Percentiles rank a stretch among this genome's conserved stretches.
Conservation (phyloP, 208 protist genomes). For the Wallacemonas sp. region DNA sequence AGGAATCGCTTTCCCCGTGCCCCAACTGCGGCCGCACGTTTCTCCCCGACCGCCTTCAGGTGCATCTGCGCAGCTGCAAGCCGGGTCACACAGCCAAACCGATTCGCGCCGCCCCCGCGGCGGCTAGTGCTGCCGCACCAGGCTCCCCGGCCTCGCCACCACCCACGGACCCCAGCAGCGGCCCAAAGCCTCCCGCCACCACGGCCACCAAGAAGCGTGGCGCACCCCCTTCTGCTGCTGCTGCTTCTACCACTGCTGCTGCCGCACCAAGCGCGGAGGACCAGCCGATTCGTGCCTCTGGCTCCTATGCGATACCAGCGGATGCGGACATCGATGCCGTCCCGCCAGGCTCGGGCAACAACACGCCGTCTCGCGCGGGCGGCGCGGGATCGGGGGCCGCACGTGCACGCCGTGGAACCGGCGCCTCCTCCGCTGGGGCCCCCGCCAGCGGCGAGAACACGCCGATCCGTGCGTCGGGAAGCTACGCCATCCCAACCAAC, state of each 20-base stretch:
- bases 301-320: slow-evolving; percentile 16
- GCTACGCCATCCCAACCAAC: slow-evolving; percentile 16
- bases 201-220: background rate
- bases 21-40: slow-evolving; percentile 91
- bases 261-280: slow-evolving; percentile 13
- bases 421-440: no score
- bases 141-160: background rate
- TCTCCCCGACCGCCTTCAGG: slow-evolving; percentile 83
- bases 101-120: slow-evolving; percentile 10
- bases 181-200: background rate
- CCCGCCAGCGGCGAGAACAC: no score
- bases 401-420: no score
- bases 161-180: no score
- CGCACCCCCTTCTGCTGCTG: background rate
- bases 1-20: slow-evolving; percentile 68
- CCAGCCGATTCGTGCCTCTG: slow-evolving; percentile 21
- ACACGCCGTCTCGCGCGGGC: background rate
- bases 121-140: background rate
- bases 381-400: no score
- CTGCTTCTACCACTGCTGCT: background rate
- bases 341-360: background rate
- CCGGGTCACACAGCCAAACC: slow-evolving; percentile 53
- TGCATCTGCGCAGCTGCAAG: slow-evolving; percentile 90
- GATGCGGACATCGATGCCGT: slow-evolving; percentile 20
- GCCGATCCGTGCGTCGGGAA: no score